Evolutionary conservation across 164 flowering plant species (phyloP).

Genomic region (Liquidambar formosana): DNA sequence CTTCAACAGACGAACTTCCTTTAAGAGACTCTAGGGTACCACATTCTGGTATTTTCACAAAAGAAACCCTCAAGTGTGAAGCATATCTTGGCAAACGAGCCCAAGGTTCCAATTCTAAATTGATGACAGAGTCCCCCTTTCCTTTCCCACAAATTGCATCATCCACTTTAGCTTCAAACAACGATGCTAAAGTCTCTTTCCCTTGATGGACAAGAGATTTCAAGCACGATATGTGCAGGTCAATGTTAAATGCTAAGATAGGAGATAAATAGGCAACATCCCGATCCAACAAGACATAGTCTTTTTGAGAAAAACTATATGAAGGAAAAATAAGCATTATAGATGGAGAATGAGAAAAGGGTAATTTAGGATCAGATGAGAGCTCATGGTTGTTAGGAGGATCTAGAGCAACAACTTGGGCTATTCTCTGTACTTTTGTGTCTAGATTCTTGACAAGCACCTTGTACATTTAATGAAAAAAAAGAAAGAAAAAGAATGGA

Average conservation of each 20-base stretch:
- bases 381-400: constrained; percentile 39
- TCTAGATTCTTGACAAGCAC: constrained; percentile 61
- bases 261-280: constrained; percentile 79
- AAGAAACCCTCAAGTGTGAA: constrained; percentile 82
- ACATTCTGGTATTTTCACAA: constrained; percentile 90
- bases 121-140: constrained; percentile 26
- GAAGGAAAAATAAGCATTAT: constrained; percentile 66
- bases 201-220: constrained; percentile 60
- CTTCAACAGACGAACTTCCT: constrained; percentile 56
- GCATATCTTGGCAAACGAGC: constrained; percentile 59
- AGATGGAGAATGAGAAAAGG: constrained; percentile 12
- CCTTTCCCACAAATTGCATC: constrained; percentile 19
- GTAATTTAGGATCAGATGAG: constrained; percentile 12
- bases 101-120: constrained; percentile 48
- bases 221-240: constrained; percentile 70
- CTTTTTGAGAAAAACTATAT: constrained; percentile 32
- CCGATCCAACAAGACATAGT: constrained; percentile 16
- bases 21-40: constrained; percentile 68
- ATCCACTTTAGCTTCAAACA: constrained; percentile 43
- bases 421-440: constrained; percentile 53
- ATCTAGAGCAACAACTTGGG: constrained; percentile 67
- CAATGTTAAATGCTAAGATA: constrained; percentile 74
- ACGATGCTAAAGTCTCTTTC: constrained; percentile 47
- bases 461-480: constrained; percentile 24
- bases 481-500: neutral